These are phyloP conservation scores for Serendipita vermifera DNA, from an alignment of 768 basidiomycete genomes.

Conservation along the genomic window DNA sequence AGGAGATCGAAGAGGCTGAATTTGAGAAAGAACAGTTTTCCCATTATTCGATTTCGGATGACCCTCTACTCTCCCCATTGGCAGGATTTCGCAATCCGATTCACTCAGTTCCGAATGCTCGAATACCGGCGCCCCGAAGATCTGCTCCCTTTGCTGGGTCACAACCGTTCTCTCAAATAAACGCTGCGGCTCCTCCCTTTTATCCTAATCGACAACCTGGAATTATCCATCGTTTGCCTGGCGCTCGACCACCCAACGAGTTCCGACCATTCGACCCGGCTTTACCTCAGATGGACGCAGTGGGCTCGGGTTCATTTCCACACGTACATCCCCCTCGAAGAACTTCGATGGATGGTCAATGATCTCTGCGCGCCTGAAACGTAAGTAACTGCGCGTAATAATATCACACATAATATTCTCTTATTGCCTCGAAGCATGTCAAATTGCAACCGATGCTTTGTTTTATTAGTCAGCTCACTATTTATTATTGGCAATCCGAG, in stretches of 20 bases:
- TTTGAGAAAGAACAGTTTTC: conserved; percentile 3
- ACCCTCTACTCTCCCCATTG: background rate
- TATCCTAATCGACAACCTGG: background rate
- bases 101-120: conserved; percentile 7
- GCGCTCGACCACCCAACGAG: background rate
- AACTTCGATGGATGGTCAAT: no score
- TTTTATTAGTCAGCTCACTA: no score
- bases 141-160: conserved; percentile 22
- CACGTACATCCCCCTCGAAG: no score
- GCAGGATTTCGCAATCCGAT: background rate
- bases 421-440: no score
- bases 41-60: background rate
- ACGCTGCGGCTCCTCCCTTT: background rate
- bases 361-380: no score
- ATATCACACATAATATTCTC: no score
- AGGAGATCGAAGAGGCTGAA: conserved; percentile 42
- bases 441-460: no score
- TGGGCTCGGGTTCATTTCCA: no score
- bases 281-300: background rate
- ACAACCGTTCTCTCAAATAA: conserved; percentile 10
- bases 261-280: background rate
- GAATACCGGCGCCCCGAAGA: conserved; percentile 22
- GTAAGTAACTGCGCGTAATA: no score
- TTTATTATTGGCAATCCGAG: no score
- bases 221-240: background rate